A percentile compares a stretch with the other conserved stretches of the same genome.
These are phyloP conservation scores for Calocybe gangraenosa DNA, from an alignment of 768 basidiomycete species.

Conservation along the genomic window DNA sequence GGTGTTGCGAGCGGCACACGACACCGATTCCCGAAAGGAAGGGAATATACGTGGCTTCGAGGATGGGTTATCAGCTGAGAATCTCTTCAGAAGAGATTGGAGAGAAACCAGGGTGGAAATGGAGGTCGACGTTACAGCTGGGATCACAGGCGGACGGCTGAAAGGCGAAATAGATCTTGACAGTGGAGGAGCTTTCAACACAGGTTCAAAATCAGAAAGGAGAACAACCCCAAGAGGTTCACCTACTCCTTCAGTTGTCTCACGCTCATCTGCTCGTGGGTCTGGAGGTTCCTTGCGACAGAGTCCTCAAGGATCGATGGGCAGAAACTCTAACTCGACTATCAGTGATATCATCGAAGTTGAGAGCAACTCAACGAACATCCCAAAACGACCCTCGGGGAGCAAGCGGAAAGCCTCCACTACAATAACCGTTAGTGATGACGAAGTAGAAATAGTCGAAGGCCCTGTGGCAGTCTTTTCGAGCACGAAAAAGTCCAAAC, in stretches of 20 bases:
- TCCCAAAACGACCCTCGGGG: slow-evolving; percentile 19
- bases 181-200: slow-evolving; percentile 11
- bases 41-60: slow-evolving; percentile 56
- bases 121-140: slow-evolving; percentile 25
- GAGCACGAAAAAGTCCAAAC: slow-evolving; percentile 28
- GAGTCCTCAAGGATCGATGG: slow-evolving; percentile 43
- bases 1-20: slow-evolving; percentile 23
- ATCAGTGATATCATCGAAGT: slow-evolving; percentile 40
- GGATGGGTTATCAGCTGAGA: slow-evolving; percentile 60
- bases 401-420: slow-evolving; percentile 49
- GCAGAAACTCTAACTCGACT: slow-evolving; percentile 40
- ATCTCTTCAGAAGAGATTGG: slow-evolving; percentile 72
- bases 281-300: slow-evolving; percentile 49
- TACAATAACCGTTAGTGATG: slow-evolving; percentile 37
- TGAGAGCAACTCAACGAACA: slow-evolving; percentile 28
- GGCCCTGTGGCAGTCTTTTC: slow-evolving; percentile 30
- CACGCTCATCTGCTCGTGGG: slow-evolving; percentile 42
- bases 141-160: slow-evolving; percentile 15
- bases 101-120: slow-evolving; percentile 58
- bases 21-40: slow-evolving; percentile 26
- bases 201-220: slow-evolving; percentile 17
- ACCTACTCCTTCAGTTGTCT: slow-evolving; percentile 38
- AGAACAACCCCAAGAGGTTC: slow-evolving; percentile 30
- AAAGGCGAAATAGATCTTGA: slow-evolving; percentile 22
- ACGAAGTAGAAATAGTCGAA: slow-evolving; percentile 52